Percentiles rank a stretch among this genome's conserved stretches.
These are phyloP conservation scores for Arthrobotrys entomopaga DNA, from an alignment of 2,329 filamentous ascomycete species.

Conservation along the genomic window DNA sequence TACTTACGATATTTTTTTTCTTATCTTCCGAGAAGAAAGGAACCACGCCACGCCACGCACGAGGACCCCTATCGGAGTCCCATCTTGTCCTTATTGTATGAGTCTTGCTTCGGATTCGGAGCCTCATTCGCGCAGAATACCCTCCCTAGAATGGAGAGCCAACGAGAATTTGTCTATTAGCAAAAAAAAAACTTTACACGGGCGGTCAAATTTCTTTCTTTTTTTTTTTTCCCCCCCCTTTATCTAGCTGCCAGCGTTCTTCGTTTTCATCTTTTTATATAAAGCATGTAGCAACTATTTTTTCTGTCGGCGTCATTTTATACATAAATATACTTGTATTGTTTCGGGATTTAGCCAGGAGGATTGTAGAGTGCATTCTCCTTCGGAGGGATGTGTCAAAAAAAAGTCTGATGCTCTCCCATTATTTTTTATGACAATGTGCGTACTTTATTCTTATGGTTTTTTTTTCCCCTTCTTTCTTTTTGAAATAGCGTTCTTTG, in stretches of 20 bases:
- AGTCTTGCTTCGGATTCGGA: background rate
- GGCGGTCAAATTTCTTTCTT: conserved; percentile 34
- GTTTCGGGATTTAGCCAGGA: background rate
- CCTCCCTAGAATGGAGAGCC: conserved; percentile 9
- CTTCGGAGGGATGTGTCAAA: conserved; percentile 7
- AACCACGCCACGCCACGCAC: background rate
- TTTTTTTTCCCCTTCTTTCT: background rate
- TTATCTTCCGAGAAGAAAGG: conserved; percentile 5
- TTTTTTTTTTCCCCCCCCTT: no score
- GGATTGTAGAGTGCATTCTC: background rate
- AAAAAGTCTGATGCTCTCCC: conserved; percentile 11
- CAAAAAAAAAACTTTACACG: conserved; percentile 22
- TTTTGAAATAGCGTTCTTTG: conserved; percentile 11
- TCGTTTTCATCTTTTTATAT: conserved; percentile 5
- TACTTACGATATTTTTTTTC: background rate
- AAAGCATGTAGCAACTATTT: conserved; percentile 5
- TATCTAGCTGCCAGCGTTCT: conserved; percentile 21
- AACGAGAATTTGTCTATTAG: conserved; percentile 20
- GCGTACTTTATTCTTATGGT: background rate
- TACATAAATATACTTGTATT: conserved; percentile 7
- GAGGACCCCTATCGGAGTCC: background rate
- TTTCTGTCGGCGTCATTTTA: conserved; percentile 23
- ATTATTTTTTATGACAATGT: conserved; percentile 3
- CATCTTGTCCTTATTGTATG: conserved; percentile 4
- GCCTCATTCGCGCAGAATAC: background rate